Evolutionary conservation across 495 filamentous ascomycete species (phyloP), one percentile per base, ranked within the genome.

Genomic region (Choiromyces venosus): DNA sequence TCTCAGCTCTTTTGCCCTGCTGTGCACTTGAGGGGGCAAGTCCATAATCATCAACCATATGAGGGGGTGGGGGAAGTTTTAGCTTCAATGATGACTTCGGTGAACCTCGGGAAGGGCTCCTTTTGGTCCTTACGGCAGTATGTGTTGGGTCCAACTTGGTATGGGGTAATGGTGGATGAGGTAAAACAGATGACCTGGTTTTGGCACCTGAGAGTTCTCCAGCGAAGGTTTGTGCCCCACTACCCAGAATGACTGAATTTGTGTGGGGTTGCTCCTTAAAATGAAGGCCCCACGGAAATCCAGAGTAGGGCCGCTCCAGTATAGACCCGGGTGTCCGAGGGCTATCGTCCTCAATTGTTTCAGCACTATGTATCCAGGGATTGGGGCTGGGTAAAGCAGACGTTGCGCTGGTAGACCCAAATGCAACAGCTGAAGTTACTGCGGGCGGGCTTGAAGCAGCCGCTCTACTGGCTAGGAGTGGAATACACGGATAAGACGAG

Each of bases 41-140:
- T 16, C 71, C 72, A 56, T 76, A 79, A 61, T 76, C 71, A 70
- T 74, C 72, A 73, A 66, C 69, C 37, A 81, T 66, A 42, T 74
- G 69, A 37, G 79, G 79, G 71, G 79, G 52, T 4, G 52, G 79
- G 56, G 79, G 79, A 36, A 81, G 73, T 37, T 71, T 72, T 42
- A 81, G 70, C 56, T 76, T 73, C 67, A 81, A 69, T 19, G 69
- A 52, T 68, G 79, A 79, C 70, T 78, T 74, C 40, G 73, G 79
- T 29, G 73, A 76, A 65, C 72, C 46, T 68, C 70, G 74, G 14
- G 75, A 70, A 37, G 75, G 40, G 56, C 65, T 77, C 29, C 74
- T 77, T 37, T 40, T 46, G 37, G 76, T 66, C 61, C 75, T 77
- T 12, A 72, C 72, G 33, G 66, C 75, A 18, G 44, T 18, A 35